Conservation (phyloP, 306 rosid genomes). For the Fagus sylvatica region DNA sequence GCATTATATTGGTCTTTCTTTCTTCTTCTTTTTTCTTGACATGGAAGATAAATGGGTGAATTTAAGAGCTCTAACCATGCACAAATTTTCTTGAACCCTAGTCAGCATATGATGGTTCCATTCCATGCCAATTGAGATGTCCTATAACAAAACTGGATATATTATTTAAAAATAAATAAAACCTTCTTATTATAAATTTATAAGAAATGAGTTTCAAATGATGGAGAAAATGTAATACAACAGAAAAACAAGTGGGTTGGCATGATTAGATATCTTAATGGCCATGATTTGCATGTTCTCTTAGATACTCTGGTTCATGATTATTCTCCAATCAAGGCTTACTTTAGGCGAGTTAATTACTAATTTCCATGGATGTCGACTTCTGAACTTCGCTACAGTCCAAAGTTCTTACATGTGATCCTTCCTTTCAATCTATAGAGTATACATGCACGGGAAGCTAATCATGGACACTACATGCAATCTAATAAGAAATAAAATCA, state of each 20-base stretch:
- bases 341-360: slow-evolving; percentile 32
- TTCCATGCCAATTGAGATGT: no score
- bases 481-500: slow-evolving; percentile 39
- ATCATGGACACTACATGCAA: slow-evolving; percentile 37
- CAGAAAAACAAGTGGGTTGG: slow-evolving; percentile 37
- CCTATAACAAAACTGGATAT: no score
- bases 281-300: slow-evolving; percentile 62
- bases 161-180: no score
- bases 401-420: slow-evolving; percentile 55
- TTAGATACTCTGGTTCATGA: slow-evolving; percentile 54
- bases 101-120: no score
- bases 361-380: slow-evolving; percentile 16
- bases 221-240: slow-evolving; percentile 22
- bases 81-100: no score
- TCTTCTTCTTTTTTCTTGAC: no score
- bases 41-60: no score
- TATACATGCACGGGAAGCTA: slow-evolving; percentile 53
- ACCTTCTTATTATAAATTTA: no score
- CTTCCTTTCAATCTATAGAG: slow-evolving; percentile 40
- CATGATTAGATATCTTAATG: slow-evolving; percentile 48
- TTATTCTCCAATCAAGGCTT: slow-evolving; percentile 51
- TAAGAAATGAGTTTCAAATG: slow-evolving; percentile 40
- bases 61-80: no score
- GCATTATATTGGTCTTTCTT: no score
- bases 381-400: slow-evolving; percentile 46